A percentile compares a stretch with the other conserved stretches of the same genome.
These are phyloP conservation scores for Pichia manshurica DNA, from an alignment of 805 yeast species.

Conservation along the genomic window DNA sequence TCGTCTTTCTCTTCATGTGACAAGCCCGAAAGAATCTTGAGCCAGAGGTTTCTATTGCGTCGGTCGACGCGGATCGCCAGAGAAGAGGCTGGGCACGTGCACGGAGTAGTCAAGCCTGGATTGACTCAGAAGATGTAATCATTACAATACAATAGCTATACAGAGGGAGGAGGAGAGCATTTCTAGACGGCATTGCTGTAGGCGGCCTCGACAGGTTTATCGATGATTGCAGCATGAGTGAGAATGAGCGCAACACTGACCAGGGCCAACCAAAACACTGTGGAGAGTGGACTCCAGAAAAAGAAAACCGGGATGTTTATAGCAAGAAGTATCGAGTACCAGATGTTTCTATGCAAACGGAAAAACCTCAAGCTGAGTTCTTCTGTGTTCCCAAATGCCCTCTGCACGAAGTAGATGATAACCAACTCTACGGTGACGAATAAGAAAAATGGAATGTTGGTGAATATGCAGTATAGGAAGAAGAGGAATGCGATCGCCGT, in stretches of 20 bases:
- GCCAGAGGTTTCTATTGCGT: no score
- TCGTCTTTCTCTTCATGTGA: no score
- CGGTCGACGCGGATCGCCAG: no score
- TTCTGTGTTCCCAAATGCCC: conserved; percentile 23
- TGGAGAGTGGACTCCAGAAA: conserved; percentile 82
- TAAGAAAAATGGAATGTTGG: conserved; percentile 74
- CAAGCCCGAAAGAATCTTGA: no score
- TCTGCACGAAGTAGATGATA: conserved; percentile 39
- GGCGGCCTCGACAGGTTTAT: conserved; percentile 92
- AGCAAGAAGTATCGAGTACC: conserved; percentile 76
- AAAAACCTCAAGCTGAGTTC: conserved; percentile 39
- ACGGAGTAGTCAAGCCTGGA: no score
- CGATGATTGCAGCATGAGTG: conserved; percentile 85
- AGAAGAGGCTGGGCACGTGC: no score
- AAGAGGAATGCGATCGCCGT: conserved; percentile 61
- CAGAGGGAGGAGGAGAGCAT: neutral
- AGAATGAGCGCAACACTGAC: conserved; percentile 73
- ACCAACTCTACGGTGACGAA: conserved; percentile 50
- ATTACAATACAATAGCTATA: no score
- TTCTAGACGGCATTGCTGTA: conserved; percentile 61
- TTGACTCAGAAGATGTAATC: no score
- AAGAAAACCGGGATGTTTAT: conserved; percentile 49
- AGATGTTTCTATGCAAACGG: conserved; percentile 65
- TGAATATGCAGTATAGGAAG: conserved; percentile 71
- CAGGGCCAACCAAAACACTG: conserved; percentile 88